A percentile compares a stretch with the other conserved stretches of the same genome.
Evolutionary conservation across 2,329 filamentous ascomycete species (phyloP).

Genomic region (Cadophora malorum): DNA sequence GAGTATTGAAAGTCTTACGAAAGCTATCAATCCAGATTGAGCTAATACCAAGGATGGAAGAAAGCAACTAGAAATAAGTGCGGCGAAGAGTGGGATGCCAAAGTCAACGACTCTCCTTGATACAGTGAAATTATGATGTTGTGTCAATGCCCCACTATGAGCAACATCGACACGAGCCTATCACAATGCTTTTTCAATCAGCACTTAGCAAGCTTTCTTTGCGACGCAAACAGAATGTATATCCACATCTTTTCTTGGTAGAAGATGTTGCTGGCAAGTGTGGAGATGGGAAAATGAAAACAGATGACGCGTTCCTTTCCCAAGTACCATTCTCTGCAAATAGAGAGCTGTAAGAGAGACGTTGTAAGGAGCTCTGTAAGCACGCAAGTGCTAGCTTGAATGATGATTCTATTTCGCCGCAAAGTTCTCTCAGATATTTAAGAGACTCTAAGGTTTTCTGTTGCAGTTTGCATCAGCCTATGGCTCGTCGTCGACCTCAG

Average conservation of each 20-base stretch:
- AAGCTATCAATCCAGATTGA: neutral
- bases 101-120: neutral
- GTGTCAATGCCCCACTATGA: slow-evolving; percentile 17
- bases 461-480: neutral
- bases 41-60: neutral
- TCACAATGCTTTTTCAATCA: neutral
- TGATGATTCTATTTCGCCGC: neutral
- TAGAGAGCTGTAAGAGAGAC: neutral
- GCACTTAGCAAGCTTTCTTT: neutral
- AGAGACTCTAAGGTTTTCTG: neutral
- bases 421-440: neutral
- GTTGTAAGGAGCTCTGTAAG: neutral
- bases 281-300: neutral
- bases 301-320: neutral
- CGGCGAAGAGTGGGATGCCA: neutral
- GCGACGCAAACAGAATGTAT: neutral
- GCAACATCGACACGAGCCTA: slow-evolving; percentile 6
- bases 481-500: neutral
- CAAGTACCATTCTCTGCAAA: neutral
- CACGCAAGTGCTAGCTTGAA: neutral
- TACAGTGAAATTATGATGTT: slow-evolving; percentile 2
- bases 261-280: neutral
- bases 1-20: neutral
- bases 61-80: neutral
- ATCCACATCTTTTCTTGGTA: neutral